A percentile compares a stretch with the other conserved stretches of the same genome.
Evolutionary conservation across 495 filamentous ascomycete species (phyloP).

Genomic region (Thermochaetoides thermophila): DNA sequence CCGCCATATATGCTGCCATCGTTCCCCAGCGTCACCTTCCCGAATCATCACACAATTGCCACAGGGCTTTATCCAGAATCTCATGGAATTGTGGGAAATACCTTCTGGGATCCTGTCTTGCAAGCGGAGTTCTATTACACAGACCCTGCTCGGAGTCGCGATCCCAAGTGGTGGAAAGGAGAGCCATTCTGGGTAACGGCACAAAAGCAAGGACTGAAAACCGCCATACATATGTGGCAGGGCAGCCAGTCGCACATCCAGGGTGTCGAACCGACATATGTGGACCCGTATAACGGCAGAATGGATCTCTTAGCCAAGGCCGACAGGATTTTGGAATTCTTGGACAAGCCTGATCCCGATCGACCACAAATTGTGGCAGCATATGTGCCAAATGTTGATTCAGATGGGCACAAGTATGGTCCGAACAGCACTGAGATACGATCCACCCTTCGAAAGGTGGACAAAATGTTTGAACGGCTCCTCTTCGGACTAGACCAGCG

Average conservation of each 20-base stretch:
- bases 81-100: slow-evolving; percentile 88
- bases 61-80: slow-evolving; percentile 86
- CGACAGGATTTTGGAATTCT: slow-evolving; percentile 55
- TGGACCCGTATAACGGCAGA: slow-evolving; percentile 72
- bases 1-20: slow-evolving; percentile 82
- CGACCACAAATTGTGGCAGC: slow-evolving; percentile 85
- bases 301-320: slow-evolving; percentile 63
- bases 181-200: slow-evolving; percentile 91
- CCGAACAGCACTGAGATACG: slow-evolving; percentile 88
- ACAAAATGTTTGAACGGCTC: slow-evolving; percentile 60
- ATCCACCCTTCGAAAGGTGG: slow-evolving; percentile 55
- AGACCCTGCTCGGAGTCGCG: slow-evolving; percentile 52
- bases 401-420: slow-evolving; percentile 72
- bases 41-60: slow-evolving; percentile 90
- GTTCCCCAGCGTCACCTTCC: slow-evolving; percentile 94
- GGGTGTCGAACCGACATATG: slow-evolving; percentile 49
- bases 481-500: slow-evolving; percentile 64
- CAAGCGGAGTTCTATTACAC: slow-evolving; percentile 80
- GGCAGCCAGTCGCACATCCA: slow-evolving; percentile 74
- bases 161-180: slow-evolving; percentile 82
- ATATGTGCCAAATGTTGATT: slow-evolving; percentile 85
- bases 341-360: slow-evolving; percentile 65
- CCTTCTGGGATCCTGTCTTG: slow-evolving; percentile 72
- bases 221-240: slow-evolving; percentile 97
- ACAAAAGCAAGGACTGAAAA: slow-evolving; percentile 56